Conservation (phyloP, 2,329 filamentous ascomycete genomes). For the Aspergillus ruber region DNA sequence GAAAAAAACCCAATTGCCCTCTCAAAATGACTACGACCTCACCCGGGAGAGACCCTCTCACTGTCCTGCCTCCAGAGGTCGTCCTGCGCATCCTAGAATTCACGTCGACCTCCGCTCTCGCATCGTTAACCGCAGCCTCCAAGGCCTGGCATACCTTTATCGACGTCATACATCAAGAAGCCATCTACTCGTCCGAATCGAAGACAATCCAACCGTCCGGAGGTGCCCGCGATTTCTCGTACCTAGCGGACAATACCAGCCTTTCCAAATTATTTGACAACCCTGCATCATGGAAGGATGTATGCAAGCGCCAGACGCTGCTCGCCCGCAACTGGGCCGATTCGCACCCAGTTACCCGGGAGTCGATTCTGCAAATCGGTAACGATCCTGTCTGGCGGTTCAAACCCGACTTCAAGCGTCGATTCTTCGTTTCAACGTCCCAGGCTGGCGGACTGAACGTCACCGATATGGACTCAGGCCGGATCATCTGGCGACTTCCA, state of each 20-base stretch:
- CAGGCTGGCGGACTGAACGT: slow-evolving; percentile 42
- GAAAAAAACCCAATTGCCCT: background rate
- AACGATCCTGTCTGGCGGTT: slow-evolving; percentile 42
- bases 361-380: slow-evolving; percentile 37
- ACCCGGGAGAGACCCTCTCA: slow-evolving; percentile 19
- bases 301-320: slow-evolving; percentile 37
- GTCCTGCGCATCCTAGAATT: slow-evolving; percentile 38
- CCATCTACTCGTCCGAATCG: slow-evolving; percentile 31
- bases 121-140: slow-evolving; percentile 28
- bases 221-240: slow-evolving; percentile 24
- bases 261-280: slow-evolving; percentile 31
- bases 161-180: slow-evolving; percentile 37
- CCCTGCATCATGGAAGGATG: slow-evolving; percentile 38
- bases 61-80: slow-evolving; percentile 33
- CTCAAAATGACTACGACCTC: slow-evolving; percentile 13
- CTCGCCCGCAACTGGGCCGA: slow-evolving; percentile 36
- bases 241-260: slow-evolving; percentile 17
- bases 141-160: slow-evolving; percentile 39
- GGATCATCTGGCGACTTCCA: slow-evolving; percentile 33
- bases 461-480: slow-evolving; percentile 42
- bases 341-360: slow-evolving; percentile 27
- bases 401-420: slow-evolving; percentile 41
- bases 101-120: slow-evolving; percentile 27
- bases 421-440: slow-evolving; percentile 41
- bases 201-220: slow-evolving; percentile 24